phyloP scores from a whole-genome alignment of 495 filamentous ascomycete species.

The Penicillium coffeae region DNA sequence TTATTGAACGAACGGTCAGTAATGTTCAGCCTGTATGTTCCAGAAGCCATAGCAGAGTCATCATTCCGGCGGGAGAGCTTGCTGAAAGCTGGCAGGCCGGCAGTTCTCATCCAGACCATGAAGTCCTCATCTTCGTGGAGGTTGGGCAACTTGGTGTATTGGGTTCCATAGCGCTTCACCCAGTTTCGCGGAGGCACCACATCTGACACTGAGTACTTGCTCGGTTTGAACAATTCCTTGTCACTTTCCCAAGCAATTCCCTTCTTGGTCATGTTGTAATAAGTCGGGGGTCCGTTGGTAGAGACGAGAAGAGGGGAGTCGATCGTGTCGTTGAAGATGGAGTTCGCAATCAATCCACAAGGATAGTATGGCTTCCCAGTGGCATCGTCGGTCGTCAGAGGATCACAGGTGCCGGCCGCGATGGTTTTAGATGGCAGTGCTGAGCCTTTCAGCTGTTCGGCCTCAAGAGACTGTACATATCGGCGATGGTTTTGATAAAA shows the following conservation, averaged over 20 bases:
- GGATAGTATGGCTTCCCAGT: slow-evolving; percentile 77
- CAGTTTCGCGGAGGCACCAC: slow-evolving; percentile 89
- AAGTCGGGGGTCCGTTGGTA: slow-evolving; percentile 20
- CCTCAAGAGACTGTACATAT: slow-evolving; percentile 86
- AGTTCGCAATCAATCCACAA: slow-evolving; percentile 95
- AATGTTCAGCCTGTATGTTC: slow-evolving; percentile 73
- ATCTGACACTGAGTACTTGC: slow-evolving; percentile 56
- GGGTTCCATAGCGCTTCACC: slow-evolving; percentile 38
- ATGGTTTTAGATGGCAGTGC: slow-evolving; percentile 59
- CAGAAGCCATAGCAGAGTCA: slow-evolving; percentile 57
- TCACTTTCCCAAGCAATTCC: slow-evolving; percentile 87
- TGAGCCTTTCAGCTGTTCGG: slow-evolving; percentile 75
- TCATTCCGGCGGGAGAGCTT: slow-evolving; percentile 86
- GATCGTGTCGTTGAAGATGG: slow-evolving; percentile 95
- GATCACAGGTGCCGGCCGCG: slow-evolving; percentile 65
- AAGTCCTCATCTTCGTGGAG: slow-evolving; percentile 73
- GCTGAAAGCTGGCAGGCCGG: slow-evolving; percentile 91
- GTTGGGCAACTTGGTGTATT: slow-evolving; percentile 64
- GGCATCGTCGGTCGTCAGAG: slow-evolving; percentile 54
- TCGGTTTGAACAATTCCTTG: slow-evolving; percentile 68
- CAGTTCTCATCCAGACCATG: slow-evolving; percentile 98
- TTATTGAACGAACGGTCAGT: slow-evolving; percentile 51
- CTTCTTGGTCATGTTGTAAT: slow-evolving; percentile 70
- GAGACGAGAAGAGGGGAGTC: slow-evolving; percentile 50
- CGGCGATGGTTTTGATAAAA: slow-evolving; percentile 99